Base-by-base conservation (phyloP, 2,329 filamentous ascomycete genomes). In the Sporothrix phasma region DNA sequence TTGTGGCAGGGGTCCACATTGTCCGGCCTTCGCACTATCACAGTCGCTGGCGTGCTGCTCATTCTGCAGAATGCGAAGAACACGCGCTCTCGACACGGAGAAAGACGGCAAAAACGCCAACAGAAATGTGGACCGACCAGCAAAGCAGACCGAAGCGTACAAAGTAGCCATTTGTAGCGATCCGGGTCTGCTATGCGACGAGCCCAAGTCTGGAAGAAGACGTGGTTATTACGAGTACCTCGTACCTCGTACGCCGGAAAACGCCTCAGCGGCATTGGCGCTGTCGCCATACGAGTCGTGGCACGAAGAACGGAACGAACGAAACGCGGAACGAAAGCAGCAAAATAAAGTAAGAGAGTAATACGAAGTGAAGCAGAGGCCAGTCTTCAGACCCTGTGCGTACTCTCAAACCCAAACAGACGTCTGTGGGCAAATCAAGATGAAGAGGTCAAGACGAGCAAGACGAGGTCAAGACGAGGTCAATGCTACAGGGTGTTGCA, bases 1-100 rank as follows among this genome's bases (percentile, higher is more conserved):
- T 29, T 58, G 37, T 58, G 54, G 54, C 54, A 46, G 39, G 59
- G 59, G 31, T 39, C 59, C 59, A 61, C 59, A 51, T 49, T 51
- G 59, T 26, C 59, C 3, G n/a, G n/a, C 31, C 17, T 39, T 29
- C 45, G 43, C 58, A 61, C 43, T 61, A 61, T 39, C 37, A 59
- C 56, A 24, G 53, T 19, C 54, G 39, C 56, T 59, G 54, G 54
- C 54, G 54, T 59, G 54, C 39, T 54, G 24, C 17, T 53, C 17
- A 10, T 41, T 19, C 31, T 37, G 31, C 39, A 45, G n/a, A 3
- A 22, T 3, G 37, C 15, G 22, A 45, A 45, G 29, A 19, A 6
- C n/a, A n/a, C n/a, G n/a, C n/a, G n/a, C n/a, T n/a, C n/a, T n/a
- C n/a, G 22, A 39, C 13, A 7, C n/a, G 15, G 34, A 41, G 19